A percentile compares a stretch with the other conserved stretches of the same genome.
Evolutionary conservation across 306 rosid species (phyloP).

Genomic region (Mucuna pruriens): DNA sequence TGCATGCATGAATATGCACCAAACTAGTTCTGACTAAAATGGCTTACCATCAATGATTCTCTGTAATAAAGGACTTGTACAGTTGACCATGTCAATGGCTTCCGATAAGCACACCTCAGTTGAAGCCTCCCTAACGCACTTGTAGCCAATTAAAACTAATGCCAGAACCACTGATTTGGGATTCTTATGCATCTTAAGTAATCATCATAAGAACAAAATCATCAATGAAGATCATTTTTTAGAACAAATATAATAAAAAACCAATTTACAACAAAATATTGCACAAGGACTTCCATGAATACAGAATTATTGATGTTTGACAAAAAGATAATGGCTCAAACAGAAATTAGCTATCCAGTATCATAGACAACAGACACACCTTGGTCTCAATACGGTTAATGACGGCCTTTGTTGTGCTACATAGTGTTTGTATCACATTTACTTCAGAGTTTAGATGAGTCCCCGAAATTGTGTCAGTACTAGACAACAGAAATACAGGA

Average conservation of each 20-base stretch:
- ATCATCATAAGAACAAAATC: slow-evolving; percentile 39
- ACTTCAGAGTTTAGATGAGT: slow-evolving; percentile 55
- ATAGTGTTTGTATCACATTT: slow-evolving; percentile 57
- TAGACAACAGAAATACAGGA: slow-evolving; percentile 48
- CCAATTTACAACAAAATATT: slow-evolving; percentile 12
- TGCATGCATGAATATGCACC: slow-evolving; percentile 7
- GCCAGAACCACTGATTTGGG: slow-evolving; percentile 70
- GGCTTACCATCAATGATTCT: slow-evolving; percentile 65
- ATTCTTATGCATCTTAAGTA: slow-evolving; percentile 61
- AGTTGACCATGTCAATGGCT: slow-evolving; percentile 67
- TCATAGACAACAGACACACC: slow-evolving; percentile 57
- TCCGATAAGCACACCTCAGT: slow-evolving; percentile 68
- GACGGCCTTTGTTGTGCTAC: slow-evolving; percentile 65
- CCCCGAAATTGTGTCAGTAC: slow-evolving; percentile 48
- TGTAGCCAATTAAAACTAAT: slow-evolving; percentile 69
- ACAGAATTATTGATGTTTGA: background rate
- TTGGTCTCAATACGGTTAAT: slow-evolving; percentile 65
- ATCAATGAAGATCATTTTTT: slow-evolving; percentile 25
- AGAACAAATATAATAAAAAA: slow-evolving; percentile 1
- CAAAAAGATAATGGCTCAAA: slow-evolving; percentile 22
- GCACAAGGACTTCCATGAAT: slow-evolving; percentile 25
- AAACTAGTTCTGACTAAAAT: slow-evolving; percentile 29
- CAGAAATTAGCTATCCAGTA: slow-evolving; percentile 13
- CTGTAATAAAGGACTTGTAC: slow-evolving; percentile 58
- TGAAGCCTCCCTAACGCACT: slow-evolving; percentile 68